Percentiles rank a stretch among this genome's conserved stretches.
phyloP scores from a whole-genome alignment of 345 rosid genomes.

The Brassica rapa region DNA sequence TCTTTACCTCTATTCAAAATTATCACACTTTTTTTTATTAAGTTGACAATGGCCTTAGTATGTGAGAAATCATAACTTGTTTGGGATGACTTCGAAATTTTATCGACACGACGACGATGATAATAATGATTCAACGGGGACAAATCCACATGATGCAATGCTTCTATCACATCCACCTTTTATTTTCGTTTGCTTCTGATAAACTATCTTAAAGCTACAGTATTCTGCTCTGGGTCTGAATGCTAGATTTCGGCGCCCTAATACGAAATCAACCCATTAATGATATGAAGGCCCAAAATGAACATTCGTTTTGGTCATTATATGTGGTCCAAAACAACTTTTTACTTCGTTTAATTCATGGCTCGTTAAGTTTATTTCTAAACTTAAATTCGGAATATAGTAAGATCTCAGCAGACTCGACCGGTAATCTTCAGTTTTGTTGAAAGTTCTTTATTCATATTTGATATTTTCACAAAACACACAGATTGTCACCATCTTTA shows the following conservation, averaged over 20 bases:
- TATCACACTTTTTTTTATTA: neutral
- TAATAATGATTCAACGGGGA: neutral
- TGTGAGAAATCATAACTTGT: neutral
- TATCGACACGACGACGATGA: neutral
- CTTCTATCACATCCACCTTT: neutral
- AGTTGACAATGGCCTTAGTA: neutral
- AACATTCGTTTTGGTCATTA: neutral
- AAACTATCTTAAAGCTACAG: neutral
- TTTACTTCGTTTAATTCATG: neutral
- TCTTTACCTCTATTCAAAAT: neutral
- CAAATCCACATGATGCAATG: neutral
- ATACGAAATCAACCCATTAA: neutral
- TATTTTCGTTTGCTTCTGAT: neutral
- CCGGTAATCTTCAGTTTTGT: neutral
- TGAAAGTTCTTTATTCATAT: too few relatives aligned
- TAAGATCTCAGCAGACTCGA: neutral
- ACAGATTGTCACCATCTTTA: neutral
- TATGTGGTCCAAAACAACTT: neutral
- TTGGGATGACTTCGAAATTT: neutral
- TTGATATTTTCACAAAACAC: neutral
- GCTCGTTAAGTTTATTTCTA: neutral
- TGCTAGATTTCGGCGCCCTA: neutral
- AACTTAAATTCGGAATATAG: neutral
- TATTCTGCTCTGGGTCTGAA: neutral
- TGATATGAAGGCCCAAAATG: neutral